Evolutionary conservation across 331 rosid genomes (phyloP).

Genomic region (Malus hybrid): DNA sequence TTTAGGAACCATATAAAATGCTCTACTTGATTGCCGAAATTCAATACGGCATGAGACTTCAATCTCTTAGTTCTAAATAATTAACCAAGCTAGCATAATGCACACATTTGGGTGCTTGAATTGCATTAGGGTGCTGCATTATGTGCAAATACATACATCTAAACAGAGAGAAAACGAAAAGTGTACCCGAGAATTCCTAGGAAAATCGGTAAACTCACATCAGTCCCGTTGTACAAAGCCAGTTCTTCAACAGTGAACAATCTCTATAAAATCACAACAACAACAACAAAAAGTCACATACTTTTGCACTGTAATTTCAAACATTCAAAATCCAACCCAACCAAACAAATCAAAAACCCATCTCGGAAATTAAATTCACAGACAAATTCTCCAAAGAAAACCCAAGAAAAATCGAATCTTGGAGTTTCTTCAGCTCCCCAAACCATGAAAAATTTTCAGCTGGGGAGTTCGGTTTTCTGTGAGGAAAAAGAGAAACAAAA

Average conservation of each 20-base stretch:
- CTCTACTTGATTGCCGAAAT: neutral
- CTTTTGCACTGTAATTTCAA: neutral
- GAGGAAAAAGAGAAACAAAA: neutral
- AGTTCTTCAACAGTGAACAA: constrained; percentile 64
- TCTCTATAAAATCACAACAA: constrained; percentile 38
- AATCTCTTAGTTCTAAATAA: neutral
- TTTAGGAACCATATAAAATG: neutral
- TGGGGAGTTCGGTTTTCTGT: neutral
- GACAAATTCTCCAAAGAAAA: neutral
- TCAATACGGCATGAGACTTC: neutral
- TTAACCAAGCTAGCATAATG: neutral
- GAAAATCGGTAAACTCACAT: constrained; percentile 51
- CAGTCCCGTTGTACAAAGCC: constrained; percentile 79
- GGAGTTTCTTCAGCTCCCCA: neutral
- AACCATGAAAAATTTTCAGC: neutral
- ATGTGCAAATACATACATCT: neutral
- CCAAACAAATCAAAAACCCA: neutral
- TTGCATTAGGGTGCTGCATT: neutral
- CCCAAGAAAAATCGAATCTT: neutral
- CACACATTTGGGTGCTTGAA: neutral
- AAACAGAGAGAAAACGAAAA: neutral
- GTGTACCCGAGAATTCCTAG: constrained; percentile 89
- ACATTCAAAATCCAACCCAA: neutral
- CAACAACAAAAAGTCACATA: constrained; percentile 2
- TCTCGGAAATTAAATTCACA: neutral